Conservation (phyloP, 2,329 filamentous ascomycete species). For the Mollisiaceae sp. region DNA sequence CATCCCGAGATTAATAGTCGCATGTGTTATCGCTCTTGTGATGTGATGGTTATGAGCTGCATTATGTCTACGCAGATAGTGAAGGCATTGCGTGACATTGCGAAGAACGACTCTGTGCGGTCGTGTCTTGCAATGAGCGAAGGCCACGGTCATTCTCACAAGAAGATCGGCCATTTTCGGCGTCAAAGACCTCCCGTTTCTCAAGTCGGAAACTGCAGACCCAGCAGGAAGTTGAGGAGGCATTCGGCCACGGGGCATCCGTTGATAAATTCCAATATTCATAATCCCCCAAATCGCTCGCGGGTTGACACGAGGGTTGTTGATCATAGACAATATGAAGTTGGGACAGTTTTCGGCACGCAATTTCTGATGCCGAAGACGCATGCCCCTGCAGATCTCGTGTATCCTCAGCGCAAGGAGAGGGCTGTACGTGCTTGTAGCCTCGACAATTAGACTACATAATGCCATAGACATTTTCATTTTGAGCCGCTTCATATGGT, state of each 20-base stretch:
- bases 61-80: slow-evolving; percentile 34
- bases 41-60: slow-evolving; percentile 30
- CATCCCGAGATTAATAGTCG: slow-evolving; percentile 35
- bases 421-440: slow-evolving; percentile 22
- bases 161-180: slow-evolving; percentile 32
- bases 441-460: slow-evolving; percentile 23
- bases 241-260: background rate
- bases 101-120: slow-evolving; percentile 33
- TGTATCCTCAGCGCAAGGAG: slow-evolving; percentile 21
- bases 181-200: slow-evolving; percentile 12
- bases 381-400: slow-evolving; percentile 19
- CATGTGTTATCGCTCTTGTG: slow-evolving; percentile 32
- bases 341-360: slow-evolving; percentile 24
- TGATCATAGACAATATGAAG: slow-evolving; percentile 34
- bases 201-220: background rate
- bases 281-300: slow-evolving; percentile 34
- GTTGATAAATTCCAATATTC: slow-evolving; percentile 28
- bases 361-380: slow-evolving; percentile 12
- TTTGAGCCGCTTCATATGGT: slow-evolving; percentile 16
- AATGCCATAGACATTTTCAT: slow-evolving; percentile 23
- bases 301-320: slow-evolving; percentile 17
- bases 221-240: background rate
- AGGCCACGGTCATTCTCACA: slow-evolving; percentile 36
- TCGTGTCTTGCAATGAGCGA: slow-evolving; percentile 29
- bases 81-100: slow-evolving; percentile 37